These are phyloP conservation scores for Xylariomycetidae sp. DNA, from an alignment of 2,329 filamentous ascomycete genomes.

Conservation along the genomic window DNA sequence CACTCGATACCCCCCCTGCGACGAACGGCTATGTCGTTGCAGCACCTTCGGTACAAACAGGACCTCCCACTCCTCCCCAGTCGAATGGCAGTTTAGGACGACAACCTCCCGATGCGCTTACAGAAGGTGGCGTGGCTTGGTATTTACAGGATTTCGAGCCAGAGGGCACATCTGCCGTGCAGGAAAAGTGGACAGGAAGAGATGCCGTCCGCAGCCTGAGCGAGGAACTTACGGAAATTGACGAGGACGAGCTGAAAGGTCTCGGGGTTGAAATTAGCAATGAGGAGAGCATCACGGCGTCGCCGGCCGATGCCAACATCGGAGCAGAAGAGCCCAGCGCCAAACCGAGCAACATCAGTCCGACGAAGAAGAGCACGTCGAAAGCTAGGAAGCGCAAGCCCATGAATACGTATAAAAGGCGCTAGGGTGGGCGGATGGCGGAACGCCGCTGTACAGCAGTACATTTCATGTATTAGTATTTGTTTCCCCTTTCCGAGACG, in stretches of 20 bases:
- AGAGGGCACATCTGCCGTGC: conserved; percentile 71
- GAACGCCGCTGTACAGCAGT: too few relatives aligned
- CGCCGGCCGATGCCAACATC: conserved; percentile 22
- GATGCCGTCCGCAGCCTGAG: conserved; percentile 66
- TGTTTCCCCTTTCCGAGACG: too few relatives aligned
- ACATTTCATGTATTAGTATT: too few relatives aligned
- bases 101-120: conserved; percentile 48
- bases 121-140: conserved; percentile 79
- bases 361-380: conserved; percentile 19
- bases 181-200: conserved; percentile 68
- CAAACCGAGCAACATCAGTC: conserved; percentile 8
- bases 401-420: too few relatives aligned
- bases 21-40: conserved; percentile 40
- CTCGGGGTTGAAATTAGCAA: conserved; percentile 54
- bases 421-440: too few relatives aligned
- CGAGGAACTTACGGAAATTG: conserved; percentile 86
- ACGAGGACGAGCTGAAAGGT: conserved; percentile 82
- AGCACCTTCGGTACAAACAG: conserved; percentile 29
- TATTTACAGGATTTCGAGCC: conserved; percentile 80
- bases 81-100: conserved; percentile 54
- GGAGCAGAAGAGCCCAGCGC: conserved; percentile 13
- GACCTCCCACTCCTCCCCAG: conserved; percentile 62
- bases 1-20: conserved; percentile 42
- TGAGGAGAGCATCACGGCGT: conserved; percentile 40
- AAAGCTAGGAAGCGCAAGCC: conserved; percentile 23